Base-by-base conservation (phyloP, 2,329 filamentous ascomycete genomes). In the Mollisiaceae sp. region DNA sequence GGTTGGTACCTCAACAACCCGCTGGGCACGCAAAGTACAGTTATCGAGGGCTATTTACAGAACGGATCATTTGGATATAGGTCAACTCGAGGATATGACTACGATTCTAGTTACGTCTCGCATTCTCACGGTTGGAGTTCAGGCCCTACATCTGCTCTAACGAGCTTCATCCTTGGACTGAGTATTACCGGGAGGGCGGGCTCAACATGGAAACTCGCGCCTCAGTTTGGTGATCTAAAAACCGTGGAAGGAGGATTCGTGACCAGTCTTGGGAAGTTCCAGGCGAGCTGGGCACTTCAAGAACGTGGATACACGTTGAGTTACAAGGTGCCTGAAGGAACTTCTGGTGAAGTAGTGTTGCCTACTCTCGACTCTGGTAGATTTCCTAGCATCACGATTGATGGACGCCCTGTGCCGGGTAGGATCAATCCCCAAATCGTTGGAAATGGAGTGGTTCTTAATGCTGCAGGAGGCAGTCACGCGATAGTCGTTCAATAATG, bases 1-100 rank as follows among this genome's bases (percentile, higher is more conserved):
- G 86, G 86, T 4, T 88, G 85, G 85, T 88, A 88, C 70, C 75
- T 86, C 15, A 79, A 82, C 66, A 82, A 88, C 62, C 79, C 81
- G 0, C 83, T 86, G 69, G 85, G 85, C 8, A 87, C 85, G 0
- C 77, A 83, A 66, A 83, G 81, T 43, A 88, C 86, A 0, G 81
- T 87, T 8, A 80, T 88, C 35, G 86, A 89, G 72, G 86, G 86
- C 0, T 88, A 86, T 67, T 77, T 86, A 1, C 74, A 74, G 0
- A 80, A 88, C 66, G 85, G 84, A 1, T 82, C 79, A 0, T 90
- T 86, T 68, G 83, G 81, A 1, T 90, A 89, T 71, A 79, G 85
- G 1, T 79, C 77, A 38, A 77, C 81, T 57, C 75, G 81, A 12
- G 85, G 85, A 0, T 88, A 88, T 65, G 75, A 75, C 5, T 78